Evolutionary conservation across 495 filamentous ascomycete species (phyloP).

Genomic region (Hypoxylon cercidicola): DNA sequence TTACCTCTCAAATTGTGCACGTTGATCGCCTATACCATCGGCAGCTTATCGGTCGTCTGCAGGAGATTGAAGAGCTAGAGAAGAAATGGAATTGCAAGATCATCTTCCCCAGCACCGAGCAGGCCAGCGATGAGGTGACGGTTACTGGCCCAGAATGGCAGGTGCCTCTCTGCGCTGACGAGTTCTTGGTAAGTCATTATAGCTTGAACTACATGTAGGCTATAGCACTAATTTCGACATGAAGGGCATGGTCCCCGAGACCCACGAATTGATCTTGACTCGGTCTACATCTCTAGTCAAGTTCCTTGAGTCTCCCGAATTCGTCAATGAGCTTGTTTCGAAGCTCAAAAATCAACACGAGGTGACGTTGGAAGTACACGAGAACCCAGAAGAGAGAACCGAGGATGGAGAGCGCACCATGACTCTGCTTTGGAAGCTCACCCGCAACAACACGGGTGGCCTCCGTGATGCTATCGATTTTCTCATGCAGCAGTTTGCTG

Average conservation of each 20-base stretch:
- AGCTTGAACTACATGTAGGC: constrained; percentile 2
- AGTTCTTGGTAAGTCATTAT: constrained; percentile 75
- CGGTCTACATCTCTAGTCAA: constrained; percentile 76
- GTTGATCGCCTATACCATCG: constrained; percentile 96
- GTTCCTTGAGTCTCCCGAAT: constrained; percentile 81
- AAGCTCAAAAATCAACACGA: constrained; percentile 92
- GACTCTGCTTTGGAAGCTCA: constrained; percentile 74
- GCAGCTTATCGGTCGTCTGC: constrained; percentile 85
- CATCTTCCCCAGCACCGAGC: constrained; percentile 94
- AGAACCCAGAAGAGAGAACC: constrained; percentile 63
- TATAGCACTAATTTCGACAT: constrained; percentile 43
- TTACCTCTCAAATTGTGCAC: constrained; percentile 89
- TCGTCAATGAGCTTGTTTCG: constrained; percentile 77
- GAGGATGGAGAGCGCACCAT: constrained; percentile 64
- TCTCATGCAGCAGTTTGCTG: constrained; percentile 81
- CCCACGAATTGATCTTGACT: constrained; percentile 87
- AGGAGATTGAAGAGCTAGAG: constrained; percentile 92
- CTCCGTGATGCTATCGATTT: constrained; percentile 97
- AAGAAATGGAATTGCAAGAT: constrained; percentile 99
- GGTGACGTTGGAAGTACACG: constrained; percentile 78
- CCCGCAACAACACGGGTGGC: constrained; percentile 95
- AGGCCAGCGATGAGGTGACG: constrained; percentile 94
- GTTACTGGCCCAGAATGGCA: constrained; percentile 97
- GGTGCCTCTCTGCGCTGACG: constrained; percentile 94
- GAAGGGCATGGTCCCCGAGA: constrained; percentile 95